Base-by-base conservation (phyloP, 2,329 filamentous ascomycete genomes). In the Torrubiellomyces zombiae region DNA sequence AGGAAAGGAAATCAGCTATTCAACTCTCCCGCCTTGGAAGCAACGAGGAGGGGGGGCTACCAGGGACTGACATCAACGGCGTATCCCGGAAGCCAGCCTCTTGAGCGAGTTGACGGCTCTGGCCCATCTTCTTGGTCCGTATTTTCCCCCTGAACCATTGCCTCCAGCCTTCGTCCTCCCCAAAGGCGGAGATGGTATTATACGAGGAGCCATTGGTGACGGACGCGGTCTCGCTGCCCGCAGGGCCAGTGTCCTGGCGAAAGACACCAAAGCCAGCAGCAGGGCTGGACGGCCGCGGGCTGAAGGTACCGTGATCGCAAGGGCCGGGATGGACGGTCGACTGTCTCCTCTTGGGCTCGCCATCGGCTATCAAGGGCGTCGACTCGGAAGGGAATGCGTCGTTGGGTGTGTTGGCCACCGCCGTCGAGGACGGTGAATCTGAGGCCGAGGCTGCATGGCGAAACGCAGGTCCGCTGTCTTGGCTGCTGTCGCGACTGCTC, bases 271-370 rank as follows among this genome's bases (percentile, higher is more conserved):
- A 43, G 21, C 48, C 54, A 17, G 45, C 40, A 7, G 47, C 36
- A 4, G 61, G 58, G 24, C 63, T 67, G 22, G 51, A 53, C 1
- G 75, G 63, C 18, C 70, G 57, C 2, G 78, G 75, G 21, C 78
- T 82, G 42, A 85, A 81, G 10, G 77, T 78, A 38, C 79, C 80
- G 51, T 89, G 76, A 38, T 65, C 62, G 54, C 74, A 81, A 26
- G 48, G 45, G 12, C 58, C 61, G 7, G 56, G 48, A 24, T 47
- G 42, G 7, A 38, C 27, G 18, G 33, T 38, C 14, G 35, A 33
- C 21, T 35, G 36, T 12, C 36, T 27, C 13, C 16, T 24, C 9
- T 16, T 9, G 11, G 14, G 18, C n/a, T 17, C 36, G 9, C 27
- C 26, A 19, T 13, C 31, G 9, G 32, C 40, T 9, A 68, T 51